Evolutionary conservation across 148 eudicot genomes (phyloP), one percentile per base, ranked within the genome.

Genomic region (Chenopodium album): DNA sequence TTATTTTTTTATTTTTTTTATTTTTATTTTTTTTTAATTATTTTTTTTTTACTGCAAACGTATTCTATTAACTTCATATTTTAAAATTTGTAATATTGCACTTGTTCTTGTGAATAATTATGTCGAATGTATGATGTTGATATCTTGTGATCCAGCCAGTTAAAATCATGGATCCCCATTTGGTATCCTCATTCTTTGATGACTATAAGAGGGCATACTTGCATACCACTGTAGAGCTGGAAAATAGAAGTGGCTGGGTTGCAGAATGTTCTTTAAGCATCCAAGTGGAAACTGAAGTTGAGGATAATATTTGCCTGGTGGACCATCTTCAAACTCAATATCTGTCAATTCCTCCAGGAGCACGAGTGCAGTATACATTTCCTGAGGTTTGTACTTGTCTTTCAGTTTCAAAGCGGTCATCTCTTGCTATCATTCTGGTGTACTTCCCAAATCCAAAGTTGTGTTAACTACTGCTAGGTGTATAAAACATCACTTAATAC

Each of bases 181-280:
- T 97, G 92, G 98, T 92, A 71, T 90, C 99, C 68, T 82, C 99
- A 73, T 94, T 94, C 85, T 94, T 92, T 84, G 99, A 97, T 82
- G 79, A 84, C 79, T 94, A 88, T 88, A 87, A 85, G 83, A 91
- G 98, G 86, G 95, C 84, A 9, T 97, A 94, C 87, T 88, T 97
- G 77, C 92, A 97, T 86, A 52, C 93, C 63, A 90, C 97, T 28
- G 80, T 88, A 69, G 97, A 89, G 63, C 77, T 97, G 86, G 97
- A 90, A 79, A 97, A 97, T 77, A 92, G 86, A 85, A 92, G 96
- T 84, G 85, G 87, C 63, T 76, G 71, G 87, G 92, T 87, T 83
- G 97, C 91, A 37, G 90, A 91, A 71, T 94, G 98, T 83, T 90
- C 95, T 82, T 79, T 92, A 86, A 92, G 83, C 44, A 86, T 97